Evolutionary conservation across 2,329 filamentous ascomycete species (phyloP).

Genomic region (Fusarium nematophilum): DNA sequence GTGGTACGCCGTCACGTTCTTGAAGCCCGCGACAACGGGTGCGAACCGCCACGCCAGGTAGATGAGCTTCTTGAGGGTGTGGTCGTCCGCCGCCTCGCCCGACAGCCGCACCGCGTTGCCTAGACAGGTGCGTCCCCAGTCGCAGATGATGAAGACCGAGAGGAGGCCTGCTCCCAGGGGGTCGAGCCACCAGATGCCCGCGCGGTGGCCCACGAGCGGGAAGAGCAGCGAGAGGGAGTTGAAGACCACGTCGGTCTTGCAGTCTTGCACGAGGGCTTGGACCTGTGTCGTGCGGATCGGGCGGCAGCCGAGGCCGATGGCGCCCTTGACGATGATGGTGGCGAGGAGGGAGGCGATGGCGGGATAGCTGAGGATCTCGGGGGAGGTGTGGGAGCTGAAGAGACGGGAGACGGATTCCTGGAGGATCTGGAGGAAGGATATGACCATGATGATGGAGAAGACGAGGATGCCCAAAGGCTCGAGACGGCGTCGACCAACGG

Average conservation of each 20-base stretch:
- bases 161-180: conserved; percentile 69
- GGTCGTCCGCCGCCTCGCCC: conserved; percentile 46
- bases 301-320: conserved; percentile 87
- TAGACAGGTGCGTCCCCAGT: conserved; percentile 69
- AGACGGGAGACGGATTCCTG: conserved; percentile 75
- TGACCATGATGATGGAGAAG: conserved; percentile 86
- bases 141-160: conserved; percentile 75
- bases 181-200: conserved; percentile 75
- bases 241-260: conserved; percentile 81
- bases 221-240: conserved; percentile 91
- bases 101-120: conserved; percentile 47
- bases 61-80: conserved; percentile 46
- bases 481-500: conserved; percentile 74
- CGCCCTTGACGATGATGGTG: conserved; percentile 82
- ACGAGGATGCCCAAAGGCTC: conserved; percentile 82
- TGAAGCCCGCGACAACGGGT: conserved; percentile 47
- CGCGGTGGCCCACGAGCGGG: conserved; percentile 72
- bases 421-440: conserved; percentile 80
- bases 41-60: conserved; percentile 50
- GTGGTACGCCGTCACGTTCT: conserved; percentile 50
- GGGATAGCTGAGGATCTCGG: conserved; percentile 43
- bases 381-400: conserved; percentile 65
- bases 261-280: conserved; percentile 68
- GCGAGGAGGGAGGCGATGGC: conserved; percentile 66
- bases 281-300: conserved; percentile 85